Evolutionary conservation across 192 early-diverging fungal genomes (phyloP), one percentile per base, ranked within the genome.

Genomic region (Obelidium mucronatum): DNA sequence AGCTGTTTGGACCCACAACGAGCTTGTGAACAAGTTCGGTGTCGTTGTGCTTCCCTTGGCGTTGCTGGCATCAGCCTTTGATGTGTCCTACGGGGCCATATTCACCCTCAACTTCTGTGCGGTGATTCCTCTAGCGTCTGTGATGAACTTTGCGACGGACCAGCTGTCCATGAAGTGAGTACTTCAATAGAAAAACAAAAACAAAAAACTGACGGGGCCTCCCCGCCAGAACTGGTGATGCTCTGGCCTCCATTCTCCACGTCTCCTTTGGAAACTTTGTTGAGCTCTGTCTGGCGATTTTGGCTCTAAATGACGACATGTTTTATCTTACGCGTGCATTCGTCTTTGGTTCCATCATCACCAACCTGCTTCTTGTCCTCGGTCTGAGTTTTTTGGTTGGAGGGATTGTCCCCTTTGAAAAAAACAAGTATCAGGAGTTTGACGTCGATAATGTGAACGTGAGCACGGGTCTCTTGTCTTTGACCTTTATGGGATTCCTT

Each of bases 41-140:
- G 72, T 94, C 1, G 69, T 94, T 4, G 91, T 96, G 76, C 83
- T 93, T 24, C 96, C 96, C 1, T 71, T 97, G 24, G 96, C 93
- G 17, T 89, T 94, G 52, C 31, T 89, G 15, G 83, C 93, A 30
- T 77, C 85, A 56, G 79, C 82, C 37, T 65, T 93, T 22, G 48
- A 76, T 13, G 95, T 93, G 93, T 72, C 82, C 30, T 86, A 90
- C 17, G 82, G 88, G 4, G 76, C 84, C 17, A 80, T 87, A 15
- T 98, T 98, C 81, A 55, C 91, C 39, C 79, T 96, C 59, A 97
- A 97, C 81, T 95, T 96, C 53, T 73, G 94, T 52, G 94, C 94
- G 26, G 93, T 97, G 68, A 82, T 98, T 30, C 94, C 94, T 8
- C 84, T 97, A 40, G 95, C 95, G 8, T 91, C 93, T 82, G 83